Conservation (phyloP, 257 asterid genomes). For the Nicotiana tabacum region DNA sequence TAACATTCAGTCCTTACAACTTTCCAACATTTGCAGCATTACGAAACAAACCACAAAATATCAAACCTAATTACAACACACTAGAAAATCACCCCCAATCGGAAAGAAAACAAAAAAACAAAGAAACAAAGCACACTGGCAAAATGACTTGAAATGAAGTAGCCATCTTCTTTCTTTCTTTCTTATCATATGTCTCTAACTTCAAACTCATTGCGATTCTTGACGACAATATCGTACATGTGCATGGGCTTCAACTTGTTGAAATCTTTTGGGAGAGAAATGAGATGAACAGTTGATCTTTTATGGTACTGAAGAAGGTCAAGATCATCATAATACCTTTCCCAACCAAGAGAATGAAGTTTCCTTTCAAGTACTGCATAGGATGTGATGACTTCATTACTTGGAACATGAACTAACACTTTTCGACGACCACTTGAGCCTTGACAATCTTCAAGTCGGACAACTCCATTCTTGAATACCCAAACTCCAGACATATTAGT, state of each 20-base stretch:
- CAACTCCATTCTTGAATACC: conserved; percentile 36
- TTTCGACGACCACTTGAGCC: conserved; percentile 25
- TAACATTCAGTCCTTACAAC: background rate
- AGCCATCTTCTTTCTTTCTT: background rate
- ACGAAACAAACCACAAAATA: background rate
- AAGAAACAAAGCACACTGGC: background rate
- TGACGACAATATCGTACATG: conserved; percentile 38
- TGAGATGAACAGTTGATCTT: conserved; percentile 40
- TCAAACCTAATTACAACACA: conserved; percentile 1
- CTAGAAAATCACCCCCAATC: background rate
- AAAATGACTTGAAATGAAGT: background rate
- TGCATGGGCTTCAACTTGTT: conserved; percentile 40
- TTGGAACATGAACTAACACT: conserved; percentile 29
- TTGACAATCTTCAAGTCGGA: conserved; percentile 28
- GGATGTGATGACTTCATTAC: conserved; percentile 32
- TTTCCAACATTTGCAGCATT: conserved; percentile 4
- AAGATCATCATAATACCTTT: conserved; percentile 44
- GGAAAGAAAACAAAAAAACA: background rate
- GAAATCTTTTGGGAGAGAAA: conserved; percentile 46
- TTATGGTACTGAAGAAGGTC: conserved; percentile 44
- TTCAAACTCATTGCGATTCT: conserved; percentile 32
- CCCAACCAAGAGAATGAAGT: conserved; percentile 36
- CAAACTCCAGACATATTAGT: conserved; percentile 38
- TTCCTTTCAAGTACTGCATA: conserved; percentile 35
- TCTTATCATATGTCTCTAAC: conserved; percentile 25